phyloP scores from a whole-genome alignment of 73 alveolate species.

The Paramecium caudatum region DNA sequence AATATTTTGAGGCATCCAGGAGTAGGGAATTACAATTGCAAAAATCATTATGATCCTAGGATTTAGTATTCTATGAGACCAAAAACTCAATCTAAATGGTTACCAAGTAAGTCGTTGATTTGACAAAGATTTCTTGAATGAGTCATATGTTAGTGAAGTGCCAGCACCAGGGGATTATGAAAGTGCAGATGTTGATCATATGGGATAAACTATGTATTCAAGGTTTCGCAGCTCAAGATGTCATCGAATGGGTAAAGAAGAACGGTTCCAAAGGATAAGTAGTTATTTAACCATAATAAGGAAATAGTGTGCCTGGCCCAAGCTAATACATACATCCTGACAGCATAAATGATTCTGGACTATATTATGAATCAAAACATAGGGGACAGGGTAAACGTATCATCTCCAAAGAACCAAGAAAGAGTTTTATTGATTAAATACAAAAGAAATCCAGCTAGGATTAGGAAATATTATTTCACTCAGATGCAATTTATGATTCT shows the following conservation, averaged over 20 bases:
- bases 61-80: conserved; percentile 51
- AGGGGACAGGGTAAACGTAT: conserved; percentile 41
- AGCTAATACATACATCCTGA: neutral
- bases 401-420: conserved; percentile 30
- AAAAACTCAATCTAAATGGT: conserved; percentile 34
- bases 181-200: neutral
- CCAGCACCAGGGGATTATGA: conserved; percentile 67
- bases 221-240: conserved; percentile 33
- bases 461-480: neutral
- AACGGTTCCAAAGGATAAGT: conserved; percentile 21
- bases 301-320: conserved; percentile 48
- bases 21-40: conserved; percentile 36
- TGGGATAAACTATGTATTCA: neutral
- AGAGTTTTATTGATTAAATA: conserved; percentile 43
- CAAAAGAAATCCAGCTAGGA: neutral
- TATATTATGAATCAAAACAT: conserved; percentile 32
- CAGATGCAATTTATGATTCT: neutral
- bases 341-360: conserved; percentile 30
- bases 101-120: conserved; percentile 1
- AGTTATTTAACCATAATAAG: neutral
- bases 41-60: neutral
- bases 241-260: neutral
- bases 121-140: conserved; percentile 12
- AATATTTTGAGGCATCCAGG: conserved; percentile 44
- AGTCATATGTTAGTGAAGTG: neutral